Evolutionary conservation across 306 rosid genomes (phyloP), one percentile per base, ranked within the genome.

Genomic region (Acmispon strigosus): DNA sequence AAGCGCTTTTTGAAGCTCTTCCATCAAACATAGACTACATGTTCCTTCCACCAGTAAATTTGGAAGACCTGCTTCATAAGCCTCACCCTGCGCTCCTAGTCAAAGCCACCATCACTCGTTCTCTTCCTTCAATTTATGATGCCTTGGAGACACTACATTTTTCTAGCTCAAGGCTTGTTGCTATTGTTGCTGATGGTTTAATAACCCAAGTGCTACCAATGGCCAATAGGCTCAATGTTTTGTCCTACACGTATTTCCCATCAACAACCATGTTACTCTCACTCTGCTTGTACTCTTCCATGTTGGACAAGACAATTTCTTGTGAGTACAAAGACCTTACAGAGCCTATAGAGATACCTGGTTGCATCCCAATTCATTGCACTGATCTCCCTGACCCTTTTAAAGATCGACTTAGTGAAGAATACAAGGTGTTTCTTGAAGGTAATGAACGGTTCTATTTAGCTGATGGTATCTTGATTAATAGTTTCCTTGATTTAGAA

Each of bases 181-280:
- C 81, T 7, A 6, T 83, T 29, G 14, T 83, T 27, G 29, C 45
- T 8, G 86, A 83, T 48, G 74, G 76, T 22, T 66, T 83, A 9
- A 70, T 75, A 17, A 48, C 70, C 0, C 59, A 75, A 8, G 81
- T 36, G 14, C 18, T 75, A 3, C 55, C 66, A 32, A 62, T 78
- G 47, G 72, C 78, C 0, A 79, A 68, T 10, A 77, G 75, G 3
- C 61, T 47, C 2, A 39, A 78, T 5, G 8, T 71, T 24, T 60
- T 48, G 45, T 45, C 76, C 1, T 83, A 64, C n/a, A 2, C 75
- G 10, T 83, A 74, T 60, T 78, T 70, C 18, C 86, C 86, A n/a
- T 75, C 81, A 5, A 70, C 86, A 3, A 72, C 81, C 10, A 78
- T 71, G 81, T 55, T 67, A 42, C 67, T 83, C 7, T 78, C 86